phyloP scores from a whole-genome alignment of 2,329 filamentous ascomycete genomes.

The Aulographum hederae region DNA sequence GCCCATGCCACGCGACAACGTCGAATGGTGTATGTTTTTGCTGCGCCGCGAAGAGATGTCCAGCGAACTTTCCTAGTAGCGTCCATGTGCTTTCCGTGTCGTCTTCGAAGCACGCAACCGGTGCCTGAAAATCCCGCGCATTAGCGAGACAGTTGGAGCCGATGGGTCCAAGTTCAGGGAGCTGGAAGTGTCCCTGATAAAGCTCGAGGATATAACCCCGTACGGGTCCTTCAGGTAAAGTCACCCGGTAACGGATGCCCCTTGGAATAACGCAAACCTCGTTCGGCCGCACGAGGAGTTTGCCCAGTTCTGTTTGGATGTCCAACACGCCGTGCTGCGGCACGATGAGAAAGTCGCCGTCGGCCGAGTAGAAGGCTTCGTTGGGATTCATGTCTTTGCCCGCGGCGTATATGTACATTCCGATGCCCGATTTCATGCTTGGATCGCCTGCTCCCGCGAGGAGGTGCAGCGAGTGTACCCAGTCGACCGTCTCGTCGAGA shows the following conservation, averaged over 20 bases:
- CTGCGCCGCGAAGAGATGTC: conserved; percentile 43
- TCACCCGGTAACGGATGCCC: conserved; percentile 55
- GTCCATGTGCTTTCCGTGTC: conserved; percentile 29
- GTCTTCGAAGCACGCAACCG: conserved; percentile 46
- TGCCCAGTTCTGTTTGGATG: conserved; percentile 61
- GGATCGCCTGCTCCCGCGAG: conserved; percentile 20
- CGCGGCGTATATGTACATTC: conserved; percentile 15
- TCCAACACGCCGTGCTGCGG: conserved; percentile 57
- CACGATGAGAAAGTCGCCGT: conserved; percentile 63
- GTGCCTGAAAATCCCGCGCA: conserved; percentile 55
- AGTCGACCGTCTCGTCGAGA: conserved; percentile 7
- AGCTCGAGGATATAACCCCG: conserved; percentile 61
- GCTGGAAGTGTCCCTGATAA: conserved; percentile 52
- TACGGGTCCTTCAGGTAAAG: conserved; percentile 40
- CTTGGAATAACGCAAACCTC: conserved; percentile 64
- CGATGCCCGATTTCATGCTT: conserved; percentile 17
- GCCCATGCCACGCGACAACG: conserved; percentile 65
- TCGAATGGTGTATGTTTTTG: conserved; percentile 62
- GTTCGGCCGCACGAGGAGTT: conserved; percentile 55
- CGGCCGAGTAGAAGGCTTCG: conserved; percentile 37
- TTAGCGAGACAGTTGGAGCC: conserved; percentile 61
- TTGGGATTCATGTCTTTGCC: conserved; percentile 17
- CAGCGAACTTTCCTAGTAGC: conserved; percentile 47
- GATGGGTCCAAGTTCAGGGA: conserved; percentile 57
- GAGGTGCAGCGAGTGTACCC: conserved; percentile 10